Evolutionary conservation across 2,329 filamentous ascomycete species (phyloP).

Genomic region (Xylaria sp.): DNA sequence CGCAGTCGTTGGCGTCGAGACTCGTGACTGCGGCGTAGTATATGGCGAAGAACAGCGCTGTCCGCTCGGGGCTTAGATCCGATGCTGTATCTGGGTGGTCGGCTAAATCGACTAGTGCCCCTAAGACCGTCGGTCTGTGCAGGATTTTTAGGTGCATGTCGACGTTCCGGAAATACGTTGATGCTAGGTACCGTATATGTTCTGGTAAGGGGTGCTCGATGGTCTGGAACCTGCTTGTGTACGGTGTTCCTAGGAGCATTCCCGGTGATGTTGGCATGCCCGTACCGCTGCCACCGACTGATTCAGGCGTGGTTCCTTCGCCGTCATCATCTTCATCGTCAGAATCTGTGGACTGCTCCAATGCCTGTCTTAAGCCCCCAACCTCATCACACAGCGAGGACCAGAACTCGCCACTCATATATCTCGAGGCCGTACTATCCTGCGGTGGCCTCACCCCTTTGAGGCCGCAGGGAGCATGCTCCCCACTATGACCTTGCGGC

Average conservation of each 20-base stretch:
- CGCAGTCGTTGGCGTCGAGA: slow-evolving; percentile 49
- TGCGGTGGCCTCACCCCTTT: slow-evolving; percentile 27
- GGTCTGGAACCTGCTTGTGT: slow-evolving; percentile 24
- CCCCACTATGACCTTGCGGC: slow-evolving; percentile 1
- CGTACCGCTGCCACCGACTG: slow-evolving; percentile 23
- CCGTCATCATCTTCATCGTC: slow-evolving; percentile 53
- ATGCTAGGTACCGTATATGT: slow-evolving; percentile 53
- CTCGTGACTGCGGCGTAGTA: slow-evolving; percentile 57
- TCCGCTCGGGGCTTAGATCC: slow-evolving; percentile 43
- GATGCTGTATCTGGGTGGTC: slow-evolving; percentile 42
- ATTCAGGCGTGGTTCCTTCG: slow-evolving; percentile 42
- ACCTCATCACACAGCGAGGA: slow-evolving; percentile 57
- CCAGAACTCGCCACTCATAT: slow-evolving; percentile 59
- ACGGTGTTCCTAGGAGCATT: slow-evolving; percentile 47
- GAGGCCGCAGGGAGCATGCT: neutral
- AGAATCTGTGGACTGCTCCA: slow-evolving; percentile 57
- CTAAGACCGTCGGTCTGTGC: slow-evolving; percentile 55
- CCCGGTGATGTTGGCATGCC: slow-evolving; percentile 33
- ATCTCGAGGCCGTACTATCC: slow-evolving; percentile 49
- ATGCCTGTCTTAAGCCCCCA: slow-evolving; percentile 57
- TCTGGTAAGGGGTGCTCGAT: slow-evolving; percentile 52
- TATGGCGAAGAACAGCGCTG: slow-evolving; percentile 57
- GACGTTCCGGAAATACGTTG: slow-evolving; percentile 55
- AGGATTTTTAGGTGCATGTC: slow-evolving; percentile 59
- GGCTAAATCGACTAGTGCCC: slow-evolving; percentile 52